Percentiles rank a stretch among this genome's conserved stretches.
These are phyloP conservation scores for Claviceps humidiphila DNA, from an alignment of 2,329 filamentous ascomycete genomes.

Conservation along the genomic window DNA sequence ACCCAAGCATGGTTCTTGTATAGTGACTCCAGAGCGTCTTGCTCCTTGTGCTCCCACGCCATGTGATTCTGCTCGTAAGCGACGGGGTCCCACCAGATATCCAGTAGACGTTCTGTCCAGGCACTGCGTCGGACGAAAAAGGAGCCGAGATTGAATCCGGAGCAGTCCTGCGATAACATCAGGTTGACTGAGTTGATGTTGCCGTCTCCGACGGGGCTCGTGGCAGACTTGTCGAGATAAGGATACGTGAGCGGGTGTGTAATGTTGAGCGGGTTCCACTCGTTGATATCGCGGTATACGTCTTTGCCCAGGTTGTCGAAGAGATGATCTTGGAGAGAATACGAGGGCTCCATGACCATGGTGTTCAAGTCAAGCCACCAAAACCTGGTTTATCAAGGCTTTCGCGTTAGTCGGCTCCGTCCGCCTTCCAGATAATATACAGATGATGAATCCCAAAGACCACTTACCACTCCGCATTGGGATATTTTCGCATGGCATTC, in stretches of 20 bases:
- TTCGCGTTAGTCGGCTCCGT: not conserved
- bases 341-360: slow-evolving; percentile 90
- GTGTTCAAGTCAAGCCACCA: slow-evolving; percentile 99
- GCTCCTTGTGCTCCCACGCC: slow-evolving; percentile 98
- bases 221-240: slow-evolving; percentile 64
- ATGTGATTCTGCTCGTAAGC: slow-evolving; percentile 97
- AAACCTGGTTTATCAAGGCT: slow-evolving; percentile 53
- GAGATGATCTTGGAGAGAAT: slow-evolving; percentile 80
- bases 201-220: slow-evolving; percentile 64
- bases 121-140: slow-evolving; percentile 79
- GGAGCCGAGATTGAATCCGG: slow-evolving; percentile 90
- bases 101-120: slow-evolving; percentile 84
- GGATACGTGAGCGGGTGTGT: slow-evolving; percentile 61
- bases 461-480: slow-evolving; percentile 83
- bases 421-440: not conserved
- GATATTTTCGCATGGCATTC: slow-evolving; percentile 82
- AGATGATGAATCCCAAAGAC: not conserved
- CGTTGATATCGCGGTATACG: slow-evolving; percentile 90
- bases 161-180: slow-evolving; percentile 83
- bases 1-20: slow-evolving; percentile 91
- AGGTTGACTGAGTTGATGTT: slow-evolving; percentile 70
- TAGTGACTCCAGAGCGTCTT: slow-evolving; percentile 85
- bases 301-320: slow-evolving; percentile 65
- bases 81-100: slow-evolving; percentile 98
- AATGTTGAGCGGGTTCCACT: slow-evolving; percentile 91